Percentiles rank a stretch among this genome's conserved stretches.
phyloP scores from a whole-genome alignment of 352 stramenopile genomes.

The Pythium vanterpoolii region DNA sequence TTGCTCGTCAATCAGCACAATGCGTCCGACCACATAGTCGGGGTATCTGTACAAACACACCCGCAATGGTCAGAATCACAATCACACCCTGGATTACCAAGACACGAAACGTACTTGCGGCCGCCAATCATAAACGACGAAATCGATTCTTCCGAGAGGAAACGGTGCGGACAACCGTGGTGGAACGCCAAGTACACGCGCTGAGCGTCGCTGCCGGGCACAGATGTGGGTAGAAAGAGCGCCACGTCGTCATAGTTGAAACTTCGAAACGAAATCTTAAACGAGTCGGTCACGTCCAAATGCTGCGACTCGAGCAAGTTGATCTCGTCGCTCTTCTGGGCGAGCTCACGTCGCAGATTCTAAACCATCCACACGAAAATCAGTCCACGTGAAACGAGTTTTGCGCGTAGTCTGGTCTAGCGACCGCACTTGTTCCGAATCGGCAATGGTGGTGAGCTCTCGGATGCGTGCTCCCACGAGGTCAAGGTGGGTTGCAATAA shows the following conservation, averaged over 20 bases:
- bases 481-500: constrained; percentile 42
- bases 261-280: constrained; percentile 86
- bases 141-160: constrained; percentile 86
- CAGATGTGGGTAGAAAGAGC: constrained; percentile 81
- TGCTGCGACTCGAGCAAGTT: constrained; percentile 59
- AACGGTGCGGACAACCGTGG: constrained; percentile 79
- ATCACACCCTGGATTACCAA: neutral
- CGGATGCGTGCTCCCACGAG: constrained; percentile 53
- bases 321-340: constrained; percentile 56
- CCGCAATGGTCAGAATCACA: neutral
- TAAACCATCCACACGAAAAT: constrained; percentile 5
- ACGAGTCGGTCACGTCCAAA: constrained; percentile 47
- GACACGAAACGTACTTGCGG: constrained; percentile 46
- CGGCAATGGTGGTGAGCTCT: constrained; percentile 47
- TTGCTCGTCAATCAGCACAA: constrained; percentile 87
- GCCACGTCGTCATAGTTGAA: constrained; percentile 82
- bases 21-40: constrained; percentile 84
- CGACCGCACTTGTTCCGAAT: constrained; percentile 50
- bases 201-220: constrained; percentile 64
- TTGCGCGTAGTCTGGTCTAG: neutral
- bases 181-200: constrained; percentile 87
- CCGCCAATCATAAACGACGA: constrained; percentile 82
- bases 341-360: constrained; percentile 53
- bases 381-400: neutral
- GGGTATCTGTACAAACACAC: constrained; percentile 59